phyloP scores from a whole-genome alignment of 768 basidiomycete species.

The Rhodotorula kratochvilovae region DNA sequence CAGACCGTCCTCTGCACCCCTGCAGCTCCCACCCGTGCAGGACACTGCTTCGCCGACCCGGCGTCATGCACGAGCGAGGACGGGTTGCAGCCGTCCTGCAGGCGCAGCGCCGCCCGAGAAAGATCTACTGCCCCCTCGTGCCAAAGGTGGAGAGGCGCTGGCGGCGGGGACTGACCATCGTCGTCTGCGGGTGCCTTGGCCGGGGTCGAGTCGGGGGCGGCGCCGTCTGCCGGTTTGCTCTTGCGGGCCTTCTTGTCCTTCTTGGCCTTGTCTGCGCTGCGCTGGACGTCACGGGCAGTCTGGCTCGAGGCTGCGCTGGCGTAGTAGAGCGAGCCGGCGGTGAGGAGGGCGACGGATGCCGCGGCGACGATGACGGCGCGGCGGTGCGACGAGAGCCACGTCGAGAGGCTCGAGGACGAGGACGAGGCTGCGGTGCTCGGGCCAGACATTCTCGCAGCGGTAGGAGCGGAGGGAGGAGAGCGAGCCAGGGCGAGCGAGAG shows the following conservation, averaged over 20 bases:
- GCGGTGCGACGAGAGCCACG: conserved; percentile 17
- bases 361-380: conserved; percentile 59
- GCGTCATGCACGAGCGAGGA: too few relatives aligned
- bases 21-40: too few relatives aligned
- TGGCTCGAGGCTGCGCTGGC: too few relatives aligned
- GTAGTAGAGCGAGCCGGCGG: conserved; percentile 65
- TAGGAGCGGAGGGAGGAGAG: neutral
- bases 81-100: too few relatives aligned
- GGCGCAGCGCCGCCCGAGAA: too few relatives aligned
- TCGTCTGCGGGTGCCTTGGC: conserved; percentile 34
- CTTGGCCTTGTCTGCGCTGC: conserved; percentile 47
- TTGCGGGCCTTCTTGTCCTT: conserved; percentile 56
- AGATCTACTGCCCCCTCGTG: too few relatives aligned
- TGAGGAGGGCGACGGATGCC: conserved; percentile 63
- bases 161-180: conserved; percentile 37
- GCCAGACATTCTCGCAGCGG: neutral
- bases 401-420: neutral
- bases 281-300: conserved; percentile 31
- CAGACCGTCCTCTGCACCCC: too few relatives aligned
- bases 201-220: conserved; percentile 45
- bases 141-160: too few relatives aligned
- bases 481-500: too few relatives aligned
- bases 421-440: neutral
- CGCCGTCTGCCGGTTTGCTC: conserved; percentile 52
- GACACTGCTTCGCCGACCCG: too few relatives aligned